A percentile compares a stretch with the other conserved stretches of the same genome.
Conservation (phyloP, 2,329 filamentous ascomycete species). For the Ophiostoma perfectum region DNA sequence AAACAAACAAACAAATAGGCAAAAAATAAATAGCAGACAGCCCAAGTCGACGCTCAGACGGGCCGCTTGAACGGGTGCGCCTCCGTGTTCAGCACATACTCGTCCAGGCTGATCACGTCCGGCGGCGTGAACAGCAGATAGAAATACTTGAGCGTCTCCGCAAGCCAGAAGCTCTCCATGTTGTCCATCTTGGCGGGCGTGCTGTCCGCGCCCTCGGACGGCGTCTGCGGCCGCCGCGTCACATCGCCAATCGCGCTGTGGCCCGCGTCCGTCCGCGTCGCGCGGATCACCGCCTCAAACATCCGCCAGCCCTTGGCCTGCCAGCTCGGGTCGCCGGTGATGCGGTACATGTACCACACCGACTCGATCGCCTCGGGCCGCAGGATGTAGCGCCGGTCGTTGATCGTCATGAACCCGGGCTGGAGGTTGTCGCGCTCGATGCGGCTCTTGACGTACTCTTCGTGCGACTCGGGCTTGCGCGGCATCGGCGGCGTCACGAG, state of each 20-base stretch:
- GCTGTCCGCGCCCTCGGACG: conserved; percentile 30
- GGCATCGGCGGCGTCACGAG: conserved; percentile 33
- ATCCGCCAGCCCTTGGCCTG: conserved; percentile 82
- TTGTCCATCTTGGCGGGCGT: conserved; percentile 44
- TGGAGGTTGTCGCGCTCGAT: conserved; percentile 44
- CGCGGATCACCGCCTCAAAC: conserved; percentile 65
- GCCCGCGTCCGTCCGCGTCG: conserved; percentile 60
- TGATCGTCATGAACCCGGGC: conserved; percentile 46
- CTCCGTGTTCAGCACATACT: conserved; percentile 62
- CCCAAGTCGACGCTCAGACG: background rate
- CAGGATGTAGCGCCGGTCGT: conserved; percentile 52
- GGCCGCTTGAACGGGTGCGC: conserved; percentile 54
- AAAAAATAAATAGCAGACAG: background rate
- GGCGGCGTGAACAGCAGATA: conserved; percentile 72
- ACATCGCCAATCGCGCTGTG: conserved; percentile 68
- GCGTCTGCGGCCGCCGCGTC: conserved; percentile 27
- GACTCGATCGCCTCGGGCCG: conserved; percentile 83
- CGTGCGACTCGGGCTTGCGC: conserved; percentile 44
- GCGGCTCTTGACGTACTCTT: conserved; percentile 47
- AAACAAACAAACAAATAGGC: background rate
- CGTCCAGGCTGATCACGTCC: conserved; percentile 59
- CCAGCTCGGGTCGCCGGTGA: conserved; percentile 70
- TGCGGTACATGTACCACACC: conserved; percentile 84
- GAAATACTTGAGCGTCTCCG: conserved; percentile 90
- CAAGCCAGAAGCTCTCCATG: conserved; percentile 89